Conservation (phyloP, 2,329 filamentous ascomycete species). For the Thyridium curvatum region DNA sequence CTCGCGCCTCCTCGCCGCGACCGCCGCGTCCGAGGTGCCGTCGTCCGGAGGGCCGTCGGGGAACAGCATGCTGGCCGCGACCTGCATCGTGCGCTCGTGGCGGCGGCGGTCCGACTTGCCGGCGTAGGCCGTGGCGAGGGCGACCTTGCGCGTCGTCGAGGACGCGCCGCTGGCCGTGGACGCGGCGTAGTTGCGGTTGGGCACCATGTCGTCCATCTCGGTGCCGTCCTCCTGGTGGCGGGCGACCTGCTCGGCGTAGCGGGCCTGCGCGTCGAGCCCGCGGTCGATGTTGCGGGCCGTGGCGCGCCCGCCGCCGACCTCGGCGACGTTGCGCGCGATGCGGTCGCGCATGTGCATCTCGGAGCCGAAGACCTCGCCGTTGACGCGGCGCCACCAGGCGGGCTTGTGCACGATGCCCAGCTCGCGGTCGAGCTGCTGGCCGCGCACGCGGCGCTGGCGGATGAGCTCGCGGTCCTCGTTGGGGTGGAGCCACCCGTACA, state of each 20-base stretch:
- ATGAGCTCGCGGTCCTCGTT: slow-evolving; percentile 69
- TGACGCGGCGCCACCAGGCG: slow-evolving; percentile 57
- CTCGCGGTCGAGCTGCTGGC: slow-evolving; percentile 48
- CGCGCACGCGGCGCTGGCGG: slow-evolving; percentile 53
- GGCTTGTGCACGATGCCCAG: slow-evolving; percentile 57
- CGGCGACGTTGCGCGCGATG: slow-evolving; percentile 47
- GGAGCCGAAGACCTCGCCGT: slow-evolving; percentile 31
- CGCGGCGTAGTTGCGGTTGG: slow-evolving; percentile 10
- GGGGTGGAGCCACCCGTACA: slow-evolving; percentile 51
- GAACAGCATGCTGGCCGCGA: slow-evolving; percentile 42
- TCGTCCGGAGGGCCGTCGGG: slow-evolving; percentile 21
- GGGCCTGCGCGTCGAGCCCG: slow-evolving; percentile 22
- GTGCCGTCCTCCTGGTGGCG: slow-evolving; percentile 5
- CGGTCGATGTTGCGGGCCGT: slow-evolving; percentile 33
- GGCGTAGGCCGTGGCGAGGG: slow-evolving; percentile 22
- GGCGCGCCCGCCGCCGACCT: slow-evolving; percentile 43
- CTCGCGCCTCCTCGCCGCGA: slow-evolving; percentile 21
- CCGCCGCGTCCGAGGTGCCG: slow-evolving; percentile 12
- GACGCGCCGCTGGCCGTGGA: slow-evolving; percentile 19
- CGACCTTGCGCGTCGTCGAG: slow-evolving; percentile 15
- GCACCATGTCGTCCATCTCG: slow-evolving; percentile 23
- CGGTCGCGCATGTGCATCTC: slow-evolving; percentile 41
- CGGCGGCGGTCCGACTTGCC: slow-evolving; percentile 39
- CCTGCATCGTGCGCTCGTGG: slow-evolving; percentile 34
- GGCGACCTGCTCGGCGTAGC: slow-evolving; percentile 7